Conservation (phyloP, 257 asterid species). For the Cruciata laevipes region DNA sequence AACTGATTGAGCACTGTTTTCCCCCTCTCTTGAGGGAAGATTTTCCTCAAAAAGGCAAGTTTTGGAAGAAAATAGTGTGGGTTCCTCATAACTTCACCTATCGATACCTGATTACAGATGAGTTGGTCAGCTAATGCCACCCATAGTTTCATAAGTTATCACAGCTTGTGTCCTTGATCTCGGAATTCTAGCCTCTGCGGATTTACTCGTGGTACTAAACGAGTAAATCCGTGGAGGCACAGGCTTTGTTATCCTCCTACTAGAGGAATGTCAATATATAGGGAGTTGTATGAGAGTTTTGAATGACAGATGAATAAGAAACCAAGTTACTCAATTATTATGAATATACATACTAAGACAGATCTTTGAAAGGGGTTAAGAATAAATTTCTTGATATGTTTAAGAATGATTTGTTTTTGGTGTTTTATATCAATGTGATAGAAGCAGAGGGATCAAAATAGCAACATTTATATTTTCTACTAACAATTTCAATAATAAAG, state of each 20-base stretch:
- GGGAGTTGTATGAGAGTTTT: constrained; percentile 9
- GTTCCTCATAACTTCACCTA: constrained; percentile 65
- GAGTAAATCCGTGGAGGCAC: not conserved
- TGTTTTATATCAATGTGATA: too few species aligned
- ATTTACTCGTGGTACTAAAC: too few species aligned
- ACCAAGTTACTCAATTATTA: not conserved
- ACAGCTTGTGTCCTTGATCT: constrained; percentile 2
- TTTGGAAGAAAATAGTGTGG: constrained; percentile 60
- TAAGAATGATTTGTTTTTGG: too few species aligned
- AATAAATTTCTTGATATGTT: too few species aligned
- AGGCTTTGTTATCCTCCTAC: not conserved
- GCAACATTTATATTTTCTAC: too few species aligned
- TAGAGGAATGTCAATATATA: not conserved
- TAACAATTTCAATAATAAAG: too few species aligned
- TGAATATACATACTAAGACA: not conserved
- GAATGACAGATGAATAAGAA: constrained; percentile 42
- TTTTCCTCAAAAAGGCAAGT: constrained; percentile 33
- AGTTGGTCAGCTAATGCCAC: constrained; percentile 29
- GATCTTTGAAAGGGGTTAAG: not conserved
- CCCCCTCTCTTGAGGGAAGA: constrained; percentile 30
- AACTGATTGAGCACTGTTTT: constrained; percentile 46
- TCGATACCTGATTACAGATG: constrained; percentile 49
- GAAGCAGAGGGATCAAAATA: too few species aligned
- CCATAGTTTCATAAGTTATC: not conserved
- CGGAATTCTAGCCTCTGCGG: not conserved